Evolutionary conservation across 2,329 filamentous ascomycete genomes (phyloP), one percentile per base, ranked within the genome.

Genomic region (Teratosphaeria nubilosa): DNA sequence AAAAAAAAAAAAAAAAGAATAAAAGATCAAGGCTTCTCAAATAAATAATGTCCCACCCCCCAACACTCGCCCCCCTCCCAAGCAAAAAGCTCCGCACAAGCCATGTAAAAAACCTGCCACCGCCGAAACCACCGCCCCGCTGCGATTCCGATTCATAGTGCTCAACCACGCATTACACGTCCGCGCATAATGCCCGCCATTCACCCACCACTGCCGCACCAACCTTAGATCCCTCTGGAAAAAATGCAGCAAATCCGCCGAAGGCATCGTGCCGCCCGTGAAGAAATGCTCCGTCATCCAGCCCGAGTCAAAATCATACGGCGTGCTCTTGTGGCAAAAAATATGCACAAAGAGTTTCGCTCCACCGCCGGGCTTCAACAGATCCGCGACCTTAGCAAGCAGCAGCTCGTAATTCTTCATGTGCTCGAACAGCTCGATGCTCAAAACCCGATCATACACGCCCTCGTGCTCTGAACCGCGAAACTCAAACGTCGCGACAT

Each of bases 241-340:
- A 67, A 80, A 88, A 48, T 85, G 75, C 60, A 88, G 70, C 56
- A 89, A 71, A 68, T 88, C 86, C 0, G 83, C 80, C 50, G 79
- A 83, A 3, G 83, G 84, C 86, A 88, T 89, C 6, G 84, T 88
- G 1, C 86, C 86, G 13, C 86, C 86, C 0, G 84, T 86, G 73
- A 88, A 88, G 76, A 88, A 89, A 67, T 87, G 79, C 61, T 81
- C 81, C 55, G 84, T 86, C 86, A 88, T 88, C 86, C 86, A 89
- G 34, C 86, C 86, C 54, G 81, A 79, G 61, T 88, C 85, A 63
- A 84, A 88, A 67, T 88, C 84, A 67, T 88, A 88, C 0, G 86
- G 84, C 14, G 82, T 85, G 11, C 77, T 78, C 64, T 77, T 79
- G 70, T 88, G 85, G 37, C 77, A 77, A 66, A 88, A 88, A 56